phyloP scores from a whole-genome alignment of 768 basidiomycete species.

The Tephrocybe sp. region DNA sequence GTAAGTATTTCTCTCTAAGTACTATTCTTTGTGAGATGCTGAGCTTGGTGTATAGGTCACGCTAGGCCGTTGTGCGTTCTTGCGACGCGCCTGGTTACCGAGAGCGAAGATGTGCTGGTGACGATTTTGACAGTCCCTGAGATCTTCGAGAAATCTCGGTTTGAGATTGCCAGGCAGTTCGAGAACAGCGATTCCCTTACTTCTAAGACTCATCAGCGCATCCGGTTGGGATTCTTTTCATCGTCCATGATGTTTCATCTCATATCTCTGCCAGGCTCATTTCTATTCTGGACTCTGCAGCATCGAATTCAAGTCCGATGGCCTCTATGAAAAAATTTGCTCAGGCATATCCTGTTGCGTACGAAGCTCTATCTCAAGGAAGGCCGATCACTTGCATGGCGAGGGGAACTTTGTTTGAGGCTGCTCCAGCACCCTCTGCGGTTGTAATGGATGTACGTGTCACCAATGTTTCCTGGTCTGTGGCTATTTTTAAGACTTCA shows the following conservation, averaged over 20 bases:
- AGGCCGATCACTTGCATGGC: slow-evolving; percentile 13
- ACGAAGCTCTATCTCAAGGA: slow-evolving; percentile 6
- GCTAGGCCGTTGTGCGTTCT: slow-evolving; percentile 13
- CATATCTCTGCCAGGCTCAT: slow-evolving; percentile 1
- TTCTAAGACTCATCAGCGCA: too few relatives aligned
- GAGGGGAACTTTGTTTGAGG: slow-evolving; percentile 12
- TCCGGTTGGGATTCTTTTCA: slow-evolving; percentile 2
- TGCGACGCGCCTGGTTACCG: slow-evolving; percentile 12
- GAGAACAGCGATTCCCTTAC: background rate
- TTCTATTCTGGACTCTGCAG: slow-evolving; percentile 1
- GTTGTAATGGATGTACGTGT: slow-evolving; percentile 14
- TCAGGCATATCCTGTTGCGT: slow-evolving; percentile 6
- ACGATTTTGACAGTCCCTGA: slow-evolving; percentile 9
- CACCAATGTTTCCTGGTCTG: too few relatives aligned
- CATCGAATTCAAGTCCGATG: slow-evolving; percentile 1
- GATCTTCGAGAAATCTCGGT: slow-evolving; percentile 1
- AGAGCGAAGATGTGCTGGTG: slow-evolving; percentile 4
- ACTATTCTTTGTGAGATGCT: background rate
- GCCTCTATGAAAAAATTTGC: background rate
- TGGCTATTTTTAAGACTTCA: too few relatives aligned
- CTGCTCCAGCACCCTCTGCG: slow-evolving; percentile 4
- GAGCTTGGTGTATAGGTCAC: slow-evolving; percentile 10
- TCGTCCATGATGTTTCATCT: background rate
- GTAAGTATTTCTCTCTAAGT: background rate
- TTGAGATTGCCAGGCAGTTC: slow-evolving; percentile 12